Percentiles rank a stretch among this genome's conserved stretches.
These are phyloP conservation scores for Themeda triandra DNA, from an alignment of 176 grass and related monocot species.

Conservation along the genomic window DNA sequence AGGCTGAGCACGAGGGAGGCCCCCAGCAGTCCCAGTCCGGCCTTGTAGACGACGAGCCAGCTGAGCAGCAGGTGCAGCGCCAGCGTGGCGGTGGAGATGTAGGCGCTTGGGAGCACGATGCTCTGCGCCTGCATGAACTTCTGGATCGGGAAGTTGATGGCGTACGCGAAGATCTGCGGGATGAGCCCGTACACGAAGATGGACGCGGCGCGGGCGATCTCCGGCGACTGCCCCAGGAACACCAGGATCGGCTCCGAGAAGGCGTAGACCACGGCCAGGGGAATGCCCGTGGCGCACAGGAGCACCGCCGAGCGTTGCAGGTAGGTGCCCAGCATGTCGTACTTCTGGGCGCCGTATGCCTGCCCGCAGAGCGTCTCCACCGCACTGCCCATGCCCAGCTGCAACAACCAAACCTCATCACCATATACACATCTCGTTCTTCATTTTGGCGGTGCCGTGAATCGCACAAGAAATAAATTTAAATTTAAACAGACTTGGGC, in stretches of 20 bases:
- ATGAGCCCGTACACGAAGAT: conserved; percentile 83
- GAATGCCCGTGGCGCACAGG: conserved; percentile 22
- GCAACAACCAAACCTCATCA: background rate
- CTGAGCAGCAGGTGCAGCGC: conserved; percentile 45
- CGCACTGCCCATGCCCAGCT: conserved; percentile 92
- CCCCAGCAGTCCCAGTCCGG: conserved; percentile 56
- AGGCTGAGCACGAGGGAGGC: conserved; percentile 64
- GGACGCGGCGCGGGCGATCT: conserved; percentile 63
- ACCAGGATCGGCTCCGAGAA: conserved; percentile 40
- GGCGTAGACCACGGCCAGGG: background rate
- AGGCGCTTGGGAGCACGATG: conserved; percentile 82
- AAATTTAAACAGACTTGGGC: background rate
- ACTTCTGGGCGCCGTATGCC: conserved; percentile 75
- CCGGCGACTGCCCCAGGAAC: conserved; percentile 58
- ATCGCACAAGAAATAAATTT: background rate
- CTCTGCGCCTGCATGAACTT: conserved; percentile 95
- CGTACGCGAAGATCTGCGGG: conserved; percentile 94
- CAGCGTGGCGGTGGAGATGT: conserved; percentile 53
- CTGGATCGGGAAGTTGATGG: conserved; percentile 86
- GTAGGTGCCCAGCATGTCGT: conserved; percentile 82
- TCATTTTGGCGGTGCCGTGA: background rate
- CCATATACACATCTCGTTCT: background rate
- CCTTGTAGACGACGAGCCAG: conserved; percentile 44
- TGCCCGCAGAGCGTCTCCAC: conserved; percentile 90
- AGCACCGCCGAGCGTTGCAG: conserved; percentile 75